Conservation (phyloP, 257 asterid genomes). For the Petrea volubilis region DNA sequence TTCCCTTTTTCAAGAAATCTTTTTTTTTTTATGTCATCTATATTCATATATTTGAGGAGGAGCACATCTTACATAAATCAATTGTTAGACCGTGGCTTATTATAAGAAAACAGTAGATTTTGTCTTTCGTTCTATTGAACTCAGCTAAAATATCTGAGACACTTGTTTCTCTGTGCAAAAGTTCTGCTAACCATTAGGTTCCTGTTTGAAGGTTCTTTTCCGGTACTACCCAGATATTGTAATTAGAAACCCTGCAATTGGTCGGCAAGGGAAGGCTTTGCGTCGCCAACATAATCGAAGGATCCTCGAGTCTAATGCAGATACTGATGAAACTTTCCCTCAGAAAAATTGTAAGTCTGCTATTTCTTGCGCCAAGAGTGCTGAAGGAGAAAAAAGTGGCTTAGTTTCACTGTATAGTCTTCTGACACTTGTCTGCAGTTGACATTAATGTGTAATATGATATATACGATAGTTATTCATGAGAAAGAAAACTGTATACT, state of each 20-base stretch:
- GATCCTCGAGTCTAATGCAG: slow-evolving; percentile 53
- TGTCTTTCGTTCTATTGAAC: not conserved
- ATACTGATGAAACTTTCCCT: slow-evolving; percentile 28
- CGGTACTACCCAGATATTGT: slow-evolving; percentile 63
- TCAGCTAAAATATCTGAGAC: not conserved
- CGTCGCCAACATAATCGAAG: slow-evolving; percentile 81
- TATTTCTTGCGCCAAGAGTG: slow-evolving; percentile 2
- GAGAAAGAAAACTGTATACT: not conserved
- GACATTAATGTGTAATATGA: not conserved
- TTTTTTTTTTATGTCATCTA: not conserved
- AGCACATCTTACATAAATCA: not conserved
- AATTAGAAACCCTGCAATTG: slow-evolving; percentile 59
- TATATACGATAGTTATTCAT: not conserved
- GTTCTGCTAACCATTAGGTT: slow-evolving; percentile 24
- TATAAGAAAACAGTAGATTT: slow-evolving; percentile 1
- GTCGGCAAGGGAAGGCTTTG: slow-evolving; percentile 95
- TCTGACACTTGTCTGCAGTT: not conserved
- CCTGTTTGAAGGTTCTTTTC: slow-evolving; percentile 62
- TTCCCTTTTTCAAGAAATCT: not conserved
- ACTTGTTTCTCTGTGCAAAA: not conserved
- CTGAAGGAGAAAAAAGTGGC: slow-evolving; percentile 14
- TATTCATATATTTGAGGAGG: not conserved
- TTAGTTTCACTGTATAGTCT: not conserved
- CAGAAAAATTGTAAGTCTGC: slow-evolving; percentile 22
- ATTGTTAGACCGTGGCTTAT: slow-evolving; percentile 14